These are phyloP conservation scores for Penicillium coffeae DNA, from an alignment of 495 filamentous ascomycete genomes.

Conservation along the genomic window DNA sequence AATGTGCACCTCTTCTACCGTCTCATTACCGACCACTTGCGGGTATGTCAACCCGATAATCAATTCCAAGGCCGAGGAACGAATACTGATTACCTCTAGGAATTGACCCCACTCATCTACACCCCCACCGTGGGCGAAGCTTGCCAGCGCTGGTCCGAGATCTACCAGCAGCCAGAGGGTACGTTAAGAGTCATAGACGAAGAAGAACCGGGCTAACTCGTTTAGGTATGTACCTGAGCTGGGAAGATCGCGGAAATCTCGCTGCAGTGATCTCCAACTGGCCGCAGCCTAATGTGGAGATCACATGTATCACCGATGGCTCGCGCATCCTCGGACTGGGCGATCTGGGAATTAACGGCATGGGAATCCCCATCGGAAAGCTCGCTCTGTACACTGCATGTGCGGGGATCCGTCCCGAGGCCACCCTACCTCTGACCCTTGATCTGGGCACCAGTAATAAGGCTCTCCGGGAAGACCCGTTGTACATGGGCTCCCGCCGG, in stretches of 20 bases:
- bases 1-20: conserved; percentile 96
- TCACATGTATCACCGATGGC: conserved; percentile 95
- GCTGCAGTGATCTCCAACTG: conserved; percentile 82
- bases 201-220: conserved; percentile 29
- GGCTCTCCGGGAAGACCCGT: conserved; percentile 78
- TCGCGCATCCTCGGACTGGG: conserved; percentile 94
- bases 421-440: conserved; percentile 86
- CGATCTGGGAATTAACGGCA: conserved; percentile 94
- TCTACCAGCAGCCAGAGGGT: conserved; percentile 94
- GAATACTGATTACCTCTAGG: conserved; percentile 36
- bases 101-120: conserved; percentile 92
- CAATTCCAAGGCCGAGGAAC: not conserved
- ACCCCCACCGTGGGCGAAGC: conserved; percentile 97
- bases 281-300: conserved; percentile 84
- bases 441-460: conserved; percentile 93
- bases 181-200: conserved; percentile 22
- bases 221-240: conserved; percentile 80
- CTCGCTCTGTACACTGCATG: conserved; percentile 92
- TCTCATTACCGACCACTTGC: conserved; percentile 83
- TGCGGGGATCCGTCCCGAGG: conserved; percentile 89
- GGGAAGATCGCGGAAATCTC: conserved; percentile 81
- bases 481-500: conserved; percentile 86
- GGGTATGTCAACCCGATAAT: conserved; percentile 38
- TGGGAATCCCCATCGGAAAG: conserved; percentile 97
- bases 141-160: conserved; percentile 89